Percentiles rank a stretch among this genome's conserved stretches.
Conservation (phyloP, 176 grass and related monocot genomes). For the Phyllostachys edulis region DNA sequence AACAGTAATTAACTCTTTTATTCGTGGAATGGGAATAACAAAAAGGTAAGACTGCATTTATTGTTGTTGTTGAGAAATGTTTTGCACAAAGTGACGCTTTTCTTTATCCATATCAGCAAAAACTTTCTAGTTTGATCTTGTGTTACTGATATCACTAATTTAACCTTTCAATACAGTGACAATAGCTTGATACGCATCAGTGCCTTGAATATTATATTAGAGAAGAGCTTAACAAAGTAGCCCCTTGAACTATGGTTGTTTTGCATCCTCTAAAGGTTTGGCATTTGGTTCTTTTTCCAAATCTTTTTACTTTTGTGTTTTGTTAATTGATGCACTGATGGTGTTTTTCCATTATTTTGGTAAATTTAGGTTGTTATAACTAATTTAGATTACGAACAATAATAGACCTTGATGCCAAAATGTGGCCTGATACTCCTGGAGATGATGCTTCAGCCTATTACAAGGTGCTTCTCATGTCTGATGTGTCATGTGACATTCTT, state of each 20-base stretch:
- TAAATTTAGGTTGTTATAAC: conserved; percentile 80
- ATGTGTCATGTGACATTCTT: not conserved
- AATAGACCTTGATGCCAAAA: conserved; percentile 84
- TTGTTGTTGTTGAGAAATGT: too few relatives aligned
- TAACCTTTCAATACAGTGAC: conserved; percentile 19
- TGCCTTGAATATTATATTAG: conserved; percentile 88
- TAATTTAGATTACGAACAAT: conserved; percentile 76
- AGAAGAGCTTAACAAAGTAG: conserved; percentile 91
- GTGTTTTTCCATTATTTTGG: not conserved
- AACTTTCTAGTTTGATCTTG: too few relatives aligned
- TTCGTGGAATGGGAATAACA: too few relatives aligned
- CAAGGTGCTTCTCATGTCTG: conserved; percentile 53
- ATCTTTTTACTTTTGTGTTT: not conserved
- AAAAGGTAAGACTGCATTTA: too few relatives aligned
- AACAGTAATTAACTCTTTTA: too few relatives aligned
- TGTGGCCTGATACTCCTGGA: conserved; percentile 94
- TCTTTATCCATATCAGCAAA: too few relatives aligned
- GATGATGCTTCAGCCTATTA: conserved; percentile 72
- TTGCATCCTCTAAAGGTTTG: conserved; percentile 91
- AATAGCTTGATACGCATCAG: conserved; percentile 85
- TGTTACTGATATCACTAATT: too few relatives aligned
- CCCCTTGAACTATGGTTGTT: conserved; percentile 73
- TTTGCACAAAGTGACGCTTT: too few relatives aligned
- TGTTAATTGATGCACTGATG: conserved; percentile 10
- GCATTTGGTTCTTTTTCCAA: conserved; percentile 17